Evolutionary conservation across 2,329 filamentous ascomycete species (phyloP), one percentile per base, ranked within the genome.

Genomic region (Fusarium circinatum): DNA sequence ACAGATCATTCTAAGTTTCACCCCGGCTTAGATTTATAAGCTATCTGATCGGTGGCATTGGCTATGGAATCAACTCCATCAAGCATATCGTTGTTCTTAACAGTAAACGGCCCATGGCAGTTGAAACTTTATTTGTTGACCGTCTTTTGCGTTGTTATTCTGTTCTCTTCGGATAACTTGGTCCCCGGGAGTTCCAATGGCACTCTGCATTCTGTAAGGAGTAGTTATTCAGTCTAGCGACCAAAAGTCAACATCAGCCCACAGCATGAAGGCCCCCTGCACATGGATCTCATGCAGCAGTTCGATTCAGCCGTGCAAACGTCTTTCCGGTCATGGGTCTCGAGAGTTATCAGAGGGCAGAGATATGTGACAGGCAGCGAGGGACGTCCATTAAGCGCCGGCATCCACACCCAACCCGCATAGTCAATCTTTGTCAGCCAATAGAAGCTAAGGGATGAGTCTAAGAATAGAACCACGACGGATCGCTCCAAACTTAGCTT

Each of bases 331-430:
- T 60, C 71, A 68, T 73, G 66, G 68, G 75, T 68, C 62, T 60
- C 32, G 52, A 32, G 22, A 60, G 42, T 28, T 55, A 26, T 41
- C 39, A 52, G 32, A 51, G 42, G 48, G 49, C n/a, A 26, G 54
- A 57, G 57, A 77, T 62, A 69, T 47, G 57, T 74, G 71, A 74
- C 68, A 74, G 71, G 71, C 68, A 73, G 61, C 65, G 65, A 63
- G 68, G 56, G 62, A 71, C 68, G 42, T 66, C 68, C 24, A 74
- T 78, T 78, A 78, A 78, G 76, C 76, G 76, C 76, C 71, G 73
- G 55, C 76, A 70, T 62, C 66, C 76, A 78, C 73, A 66, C 69
- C 45, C 64, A 75, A 70, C 75, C 73, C 60, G 75, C 75, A 74
- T 77, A 52, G 73, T 67, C 59, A 54, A 63, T 64, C 41, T 42